A percentile compares a stretch with the other conserved stretches of the same genome.
Conservation (phyloP, 2,329 filamentous ascomycete species). For the Colletotrichum lindemuthianum region DNA sequence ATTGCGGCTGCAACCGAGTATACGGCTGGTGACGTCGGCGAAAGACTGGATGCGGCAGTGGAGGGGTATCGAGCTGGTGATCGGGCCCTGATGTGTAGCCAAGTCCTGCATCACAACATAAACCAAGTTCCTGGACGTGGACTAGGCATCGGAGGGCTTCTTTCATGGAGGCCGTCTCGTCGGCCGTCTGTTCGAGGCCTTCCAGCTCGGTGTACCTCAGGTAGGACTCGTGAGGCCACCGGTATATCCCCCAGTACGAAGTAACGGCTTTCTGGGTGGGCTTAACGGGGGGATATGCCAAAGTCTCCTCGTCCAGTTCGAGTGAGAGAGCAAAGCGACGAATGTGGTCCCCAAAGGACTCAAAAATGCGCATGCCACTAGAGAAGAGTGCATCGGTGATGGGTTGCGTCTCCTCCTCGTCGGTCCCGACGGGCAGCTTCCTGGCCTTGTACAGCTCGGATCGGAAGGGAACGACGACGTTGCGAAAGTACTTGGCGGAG, state of each 20-base stretch:
- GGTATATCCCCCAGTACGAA: slow-evolving; percentile 72
- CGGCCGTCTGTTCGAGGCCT: slow-evolving; percentile 69
- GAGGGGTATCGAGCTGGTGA: slow-evolving; percentile 57
- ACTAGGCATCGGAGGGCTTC: slow-evolving; percentile 66
- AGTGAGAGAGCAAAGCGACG: slow-evolving; percentile 73
- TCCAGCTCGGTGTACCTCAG: slow-evolving; percentile 68
- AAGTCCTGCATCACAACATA: slow-evolving; percentile 74
- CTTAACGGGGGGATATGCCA: slow-evolving; percentile 65
- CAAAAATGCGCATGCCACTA: slow-evolving; percentile 69
- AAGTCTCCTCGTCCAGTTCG: slow-evolving; percentile 67
- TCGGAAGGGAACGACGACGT: slow-evolving; percentile 73
- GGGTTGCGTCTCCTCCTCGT: slow-evolving; percentile 31
- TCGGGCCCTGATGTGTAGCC: slow-evolving; percentile 75
- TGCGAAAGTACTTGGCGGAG: slow-evolving; percentile 67
- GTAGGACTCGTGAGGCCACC: slow-evolving; percentile 70
- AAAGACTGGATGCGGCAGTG: slow-evolving; percentile 49
- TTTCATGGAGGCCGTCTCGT: slow-evolving; percentile 70
- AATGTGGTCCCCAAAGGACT: slow-evolving; percentile 69
- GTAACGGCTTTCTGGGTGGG: slow-evolving; percentile 62
- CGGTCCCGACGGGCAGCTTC: slow-evolving; percentile 3
- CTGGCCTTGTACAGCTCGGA: slow-evolving; percentile 66
- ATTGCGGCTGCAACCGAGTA: slow-evolving; percentile 32
- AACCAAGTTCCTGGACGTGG: slow-evolving; percentile 69
- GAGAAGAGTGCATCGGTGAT: slow-evolving; percentile 42
- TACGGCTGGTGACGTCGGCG: slow-evolving; percentile 27